Base-by-base conservation (phyloP, 495 filamentous ascomycete species). In the Aspergillus hancockii region DNA sequence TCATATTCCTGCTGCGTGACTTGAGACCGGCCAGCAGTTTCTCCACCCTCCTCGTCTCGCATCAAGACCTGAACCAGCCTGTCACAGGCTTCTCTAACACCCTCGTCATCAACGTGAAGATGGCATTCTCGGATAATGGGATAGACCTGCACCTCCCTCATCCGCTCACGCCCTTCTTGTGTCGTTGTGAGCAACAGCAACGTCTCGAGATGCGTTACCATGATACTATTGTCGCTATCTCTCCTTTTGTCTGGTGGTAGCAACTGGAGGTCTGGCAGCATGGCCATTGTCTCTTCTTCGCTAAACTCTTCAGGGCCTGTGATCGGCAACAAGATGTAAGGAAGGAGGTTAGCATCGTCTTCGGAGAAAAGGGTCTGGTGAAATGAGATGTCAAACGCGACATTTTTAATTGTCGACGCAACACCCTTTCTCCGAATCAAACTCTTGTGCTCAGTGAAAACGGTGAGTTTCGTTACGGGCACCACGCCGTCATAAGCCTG, bases 371-470 rank as follows among this genome's bases (percentile, higher is more conserved):
- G 87, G 19, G 78, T 75, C 0, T 83, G 74, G 64, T 97, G 92
- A 0, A 87, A 83, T 32, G 84, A 68, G 10, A 94, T 67, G 59
- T 92, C 86, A 58, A 88, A 88, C 57, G 88, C 83, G 34, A 87
- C 86, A 67, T 95, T 97, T 73, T 97, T 97, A 64, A 98, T 90
- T 16, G 90, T 90, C 28, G 85, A 90, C n/a, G 95, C 93, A 30
- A 96, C 91, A 9, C 94, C 94, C 63, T 89, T 92, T 57, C 93
- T 79, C 55, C 93, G 85, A 30, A 96, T 83, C 30, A 83, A 75
- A 21, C 89, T 90, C 60, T 83, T 78, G 71, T 97, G 91, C 72
- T 94, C 91, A 3, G 93, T 97, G 73, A 98, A 97, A 40, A 97
- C 91, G 36, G 86, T 87, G 49, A 97, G 77, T 76, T 97, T 97